Evolutionary conservation across 108 stramenopile genomes (phyloP).

Genomic region (Licmophora abbreviata): DNA sequence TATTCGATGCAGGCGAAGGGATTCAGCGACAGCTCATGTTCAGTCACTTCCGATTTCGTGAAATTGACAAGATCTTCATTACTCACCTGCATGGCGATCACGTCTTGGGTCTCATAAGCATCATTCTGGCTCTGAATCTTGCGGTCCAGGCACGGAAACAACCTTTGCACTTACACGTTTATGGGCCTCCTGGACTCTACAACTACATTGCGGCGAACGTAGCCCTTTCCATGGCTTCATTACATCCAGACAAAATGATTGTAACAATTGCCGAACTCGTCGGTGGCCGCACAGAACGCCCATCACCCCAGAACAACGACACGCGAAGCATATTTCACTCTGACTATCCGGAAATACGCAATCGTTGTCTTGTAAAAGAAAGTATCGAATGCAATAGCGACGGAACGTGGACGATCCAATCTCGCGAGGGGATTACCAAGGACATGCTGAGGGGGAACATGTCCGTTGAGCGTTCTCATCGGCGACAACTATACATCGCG

Average conservation of each 20-base stretch:
- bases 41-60: constrained; percentile 11
- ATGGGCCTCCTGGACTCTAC: constrained; percentile 72
- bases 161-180: constrained; percentile 43
- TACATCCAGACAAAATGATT: constrained; percentile 40
- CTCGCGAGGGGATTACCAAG: constrained; percentile 14
- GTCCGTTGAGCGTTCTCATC: constrained; percentile 13
- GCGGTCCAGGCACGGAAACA: constrained; percentile 4
- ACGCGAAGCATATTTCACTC: constrained; percentile 35
- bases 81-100: constrained; percentile 95
- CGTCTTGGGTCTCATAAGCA: constrained; percentile 77
- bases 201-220: constrained; percentile 65
- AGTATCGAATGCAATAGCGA: constrained; percentile 28
- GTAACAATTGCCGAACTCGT: constrained; percentile 69
- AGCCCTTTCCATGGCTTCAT: constrained; percentile 31
- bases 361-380: constrained; percentile 18
- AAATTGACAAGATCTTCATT: constrained; percentile 61
- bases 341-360: constrained; percentile 54
- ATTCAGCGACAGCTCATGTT: constrained; percentile 67
- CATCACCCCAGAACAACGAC: not conserved
- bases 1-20: constrained; percentile 93
- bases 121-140: constrained; percentile 39
- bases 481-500: constrained; percentile 28
- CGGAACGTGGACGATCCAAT: constrained; percentile 58
- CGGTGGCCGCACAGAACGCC: constrained; percentile 44
- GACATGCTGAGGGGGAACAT: constrained; percentile 9